Percentiles rank a stretch among this genome's conserved stretches.
These are phyloP conservation scores for Stachybotrys chartarum DNA, from an alignment of 2,329 filamentous ascomycete genomes.

Conservation along the genomic window DNA sequence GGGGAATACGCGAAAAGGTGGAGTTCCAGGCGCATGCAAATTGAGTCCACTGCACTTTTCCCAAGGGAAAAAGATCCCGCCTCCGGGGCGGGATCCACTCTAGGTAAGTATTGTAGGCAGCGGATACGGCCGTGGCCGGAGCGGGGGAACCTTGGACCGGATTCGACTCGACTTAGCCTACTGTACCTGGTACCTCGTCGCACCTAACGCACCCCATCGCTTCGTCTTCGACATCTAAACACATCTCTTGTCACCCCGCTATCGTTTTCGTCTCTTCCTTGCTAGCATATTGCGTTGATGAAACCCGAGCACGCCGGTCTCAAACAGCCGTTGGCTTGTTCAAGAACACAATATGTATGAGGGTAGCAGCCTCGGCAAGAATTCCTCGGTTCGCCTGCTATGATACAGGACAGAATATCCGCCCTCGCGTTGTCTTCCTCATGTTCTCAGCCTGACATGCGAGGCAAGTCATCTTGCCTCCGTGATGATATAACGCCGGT, in stretches of 20 bases:
- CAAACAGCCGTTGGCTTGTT: not conserved
- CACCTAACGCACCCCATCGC: too few species aligned
- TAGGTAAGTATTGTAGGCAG: too few species aligned
- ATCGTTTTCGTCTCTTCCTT: too few species aligned
- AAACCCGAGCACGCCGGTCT: not conserved
- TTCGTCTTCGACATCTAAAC: too few species aligned
- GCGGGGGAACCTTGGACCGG: not conserved
- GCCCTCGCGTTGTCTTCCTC: not conserved
- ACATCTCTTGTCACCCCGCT: too few species aligned
- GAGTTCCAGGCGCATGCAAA: not conserved
- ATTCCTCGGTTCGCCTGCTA: not conserved
- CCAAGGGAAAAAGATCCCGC: too few species aligned
- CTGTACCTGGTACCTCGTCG: too few species aligned
- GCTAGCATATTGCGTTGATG: too few species aligned
- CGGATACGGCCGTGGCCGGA: not conserved
- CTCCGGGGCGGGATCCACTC: too few species aligned
- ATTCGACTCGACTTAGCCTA: not conserved
- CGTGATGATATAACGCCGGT: not conserved
- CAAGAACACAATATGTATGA: not conserved
- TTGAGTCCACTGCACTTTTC: too few species aligned
- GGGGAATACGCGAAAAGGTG: conserved; percentile 1
- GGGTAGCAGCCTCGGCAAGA: not conserved
- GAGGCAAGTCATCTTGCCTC: not conserved
- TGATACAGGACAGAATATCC: not conserved
- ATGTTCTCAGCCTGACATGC: not conserved